Percentiles rank a stretch among this genome's conserved stretches.
phyloP scores from a whole-genome alignment of 495 filamentous ascomycete species.

The Opeltia flavorubescens region DNA sequence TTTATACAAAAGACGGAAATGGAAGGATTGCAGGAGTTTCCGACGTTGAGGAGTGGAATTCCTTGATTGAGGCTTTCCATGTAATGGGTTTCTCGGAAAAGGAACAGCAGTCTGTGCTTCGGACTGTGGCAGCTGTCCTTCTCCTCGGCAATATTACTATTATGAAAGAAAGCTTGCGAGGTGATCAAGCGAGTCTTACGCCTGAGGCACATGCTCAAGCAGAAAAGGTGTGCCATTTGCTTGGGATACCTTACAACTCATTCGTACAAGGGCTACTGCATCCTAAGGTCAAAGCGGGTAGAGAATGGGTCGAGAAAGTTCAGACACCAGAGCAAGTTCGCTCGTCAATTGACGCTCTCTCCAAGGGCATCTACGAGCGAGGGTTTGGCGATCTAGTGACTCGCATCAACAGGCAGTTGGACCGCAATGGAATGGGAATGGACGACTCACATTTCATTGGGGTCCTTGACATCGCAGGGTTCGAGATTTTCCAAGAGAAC shows the following conservation, averaged over 20 bases:
- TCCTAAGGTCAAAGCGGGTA: slow-evolving; percentile 84
- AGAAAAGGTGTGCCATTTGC: slow-evolving; percentile 62
- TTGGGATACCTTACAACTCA: slow-evolving; percentile 70
- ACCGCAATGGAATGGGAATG: slow-evolving; percentile 57
- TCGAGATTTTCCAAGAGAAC: slow-evolving; percentile 97
- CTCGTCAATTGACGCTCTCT: slow-evolving; percentile 75
- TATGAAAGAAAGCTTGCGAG: slow-evolving; percentile 73
- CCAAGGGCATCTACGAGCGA: slow-evolving; percentile 96
- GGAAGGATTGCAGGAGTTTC: slow-evolving; percentile 83
- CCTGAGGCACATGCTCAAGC: slow-evolving; percentile 56
- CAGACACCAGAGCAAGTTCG: slow-evolving; percentile 95
- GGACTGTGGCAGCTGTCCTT: slow-evolving; percentile 78
- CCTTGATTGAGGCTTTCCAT: slow-evolving; percentile 79
- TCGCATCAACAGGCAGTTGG: slow-evolving; percentile 83
- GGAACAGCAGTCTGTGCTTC: slow-evolving; percentile 70
- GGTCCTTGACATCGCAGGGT: slow-evolving; percentile 97
- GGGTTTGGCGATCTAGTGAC: slow-evolving; percentile 85
- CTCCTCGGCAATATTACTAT: slow-evolving; percentile 89
- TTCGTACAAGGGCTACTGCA: slow-evolving; percentile 85
- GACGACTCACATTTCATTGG: slow-evolving; percentile 95
- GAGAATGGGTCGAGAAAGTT: slow-evolving; percentile 96
- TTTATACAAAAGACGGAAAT: slow-evolving; percentile 82
- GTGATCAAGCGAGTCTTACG: slow-evolving; percentile 76
- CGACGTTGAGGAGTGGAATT: slow-evolving; percentile 80
- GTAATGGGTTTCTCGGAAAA: slow-evolving; percentile 88